These are phyloP conservation scores for Ogataea allantospora DNA, from an alignment of 805 yeast genomes.

Conservation along the genomic window DNA sequence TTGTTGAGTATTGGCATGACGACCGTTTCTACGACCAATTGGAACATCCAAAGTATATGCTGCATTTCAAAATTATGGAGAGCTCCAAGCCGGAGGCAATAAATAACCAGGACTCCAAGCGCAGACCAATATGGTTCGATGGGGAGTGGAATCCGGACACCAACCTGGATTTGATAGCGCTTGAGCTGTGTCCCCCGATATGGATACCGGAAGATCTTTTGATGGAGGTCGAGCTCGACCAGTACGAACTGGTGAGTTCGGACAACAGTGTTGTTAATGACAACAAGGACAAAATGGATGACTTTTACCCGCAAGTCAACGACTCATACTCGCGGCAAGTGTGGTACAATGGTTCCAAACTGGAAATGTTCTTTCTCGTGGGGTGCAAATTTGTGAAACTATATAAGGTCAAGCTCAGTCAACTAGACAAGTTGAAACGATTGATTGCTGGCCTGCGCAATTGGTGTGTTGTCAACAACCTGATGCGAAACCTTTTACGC, in stretches of 20 bases:
- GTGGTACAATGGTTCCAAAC: conserved; percentile 1
- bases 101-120: conserved; percentile 20
- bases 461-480: conserved; percentile 29
- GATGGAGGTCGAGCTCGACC: conserved; percentile 21
- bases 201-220: conserved; percentile 35
- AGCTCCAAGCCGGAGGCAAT: conserved; percentile 14
- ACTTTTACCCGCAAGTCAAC: conserved; percentile 22
- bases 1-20: conserved; percentile 34
- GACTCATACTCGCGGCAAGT: conserved; percentile 1
- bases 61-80: conserved; percentile 35
- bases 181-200: conserved; percentile 33
- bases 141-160: conserved; percentile 28
- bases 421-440: conserved; percentile 18
- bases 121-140: conserved; percentile 26
- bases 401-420: conserved; percentile 27
- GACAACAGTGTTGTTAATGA: conserved; percentile 26
- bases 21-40: conserved; percentile 26
- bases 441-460: conserved; percentile 25
- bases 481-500: conserved; percentile 22
- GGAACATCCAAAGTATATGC: conserved; percentile 23
- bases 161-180: conserved; percentile 23
- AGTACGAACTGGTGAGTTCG: conserved; percentile 26
- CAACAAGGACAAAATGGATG: conserved; percentile 15
- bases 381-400: conserved; percentile 32
- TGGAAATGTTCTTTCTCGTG: conserved; percentile 20